These are phyloP conservation scores for Aureobasidium sp. DNA, from an alignment of 2,329 filamentous ascomycete genomes.

Conservation along the genomic window DNA sequence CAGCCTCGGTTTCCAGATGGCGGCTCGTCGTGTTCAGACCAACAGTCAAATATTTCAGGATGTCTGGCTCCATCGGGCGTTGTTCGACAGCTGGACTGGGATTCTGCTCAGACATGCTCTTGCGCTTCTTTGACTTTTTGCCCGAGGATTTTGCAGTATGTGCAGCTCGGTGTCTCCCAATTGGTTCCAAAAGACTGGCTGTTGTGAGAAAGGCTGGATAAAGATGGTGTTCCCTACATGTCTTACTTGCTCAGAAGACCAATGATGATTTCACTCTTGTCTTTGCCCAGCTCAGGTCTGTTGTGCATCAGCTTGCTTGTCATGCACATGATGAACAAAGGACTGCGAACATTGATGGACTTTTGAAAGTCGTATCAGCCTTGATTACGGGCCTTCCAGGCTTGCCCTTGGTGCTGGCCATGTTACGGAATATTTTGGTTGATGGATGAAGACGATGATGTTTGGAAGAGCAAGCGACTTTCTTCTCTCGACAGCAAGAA, in stretches of 20 bases:
- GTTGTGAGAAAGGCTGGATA: not conserved
- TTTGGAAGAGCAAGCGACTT: not conserved
- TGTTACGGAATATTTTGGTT: not conserved
- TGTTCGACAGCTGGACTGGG: too few relatives aligned
- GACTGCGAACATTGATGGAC: not conserved
- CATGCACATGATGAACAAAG: not conserved
- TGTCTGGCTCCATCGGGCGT: slow-evolving; percentile 35
- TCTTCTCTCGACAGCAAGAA: not conserved
- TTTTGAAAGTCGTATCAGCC: not conserved
- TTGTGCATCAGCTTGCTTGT: slow-evolving; percentile 2
- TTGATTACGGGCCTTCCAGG: not conserved
- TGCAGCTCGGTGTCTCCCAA: slow-evolving; percentile 53
- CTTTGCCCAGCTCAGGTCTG: slow-evolving; percentile 10
- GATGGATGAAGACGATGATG: not conserved
- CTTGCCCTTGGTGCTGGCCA: slow-evolving; percentile 1
- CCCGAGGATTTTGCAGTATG: slow-evolving; percentile 44
- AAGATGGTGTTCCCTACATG: not conserved
- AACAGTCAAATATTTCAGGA: slow-evolving; percentile 52
- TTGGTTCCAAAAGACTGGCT: slow-evolving; percentile 52
- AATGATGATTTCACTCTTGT: not conserved
- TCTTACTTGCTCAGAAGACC: slow-evolving; percentile 2
- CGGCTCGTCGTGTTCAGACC: slow-evolving; percentile 58
- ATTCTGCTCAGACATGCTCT: slow-evolving; percentile 11
- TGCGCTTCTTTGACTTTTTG: slow-evolving; percentile 26
- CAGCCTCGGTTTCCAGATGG: slow-evolving; percentile 43